phyloP scores from a whole-genome alignment of 192 early-diverging fungal species.

The Chytriomyces confervae region DNA sequence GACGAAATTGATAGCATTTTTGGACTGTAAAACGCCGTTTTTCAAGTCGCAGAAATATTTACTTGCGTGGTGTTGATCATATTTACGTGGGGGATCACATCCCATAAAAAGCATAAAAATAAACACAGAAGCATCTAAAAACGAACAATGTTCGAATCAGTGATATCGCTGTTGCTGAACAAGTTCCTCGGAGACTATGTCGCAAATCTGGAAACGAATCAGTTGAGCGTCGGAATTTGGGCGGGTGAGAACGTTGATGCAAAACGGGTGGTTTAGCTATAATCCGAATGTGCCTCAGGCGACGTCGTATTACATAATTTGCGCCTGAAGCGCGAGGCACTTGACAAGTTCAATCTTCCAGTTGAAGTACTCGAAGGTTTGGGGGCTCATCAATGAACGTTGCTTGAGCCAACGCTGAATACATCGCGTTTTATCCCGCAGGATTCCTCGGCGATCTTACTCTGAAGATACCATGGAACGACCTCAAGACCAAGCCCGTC shows the following conservation, averaged over 20 bases:
- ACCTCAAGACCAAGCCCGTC: conserved; percentile 93
- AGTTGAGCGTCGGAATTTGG: conserved; percentile 96
- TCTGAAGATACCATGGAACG: conserved; percentile 95
- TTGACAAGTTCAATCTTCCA: conserved; percentile 93
- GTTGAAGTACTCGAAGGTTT: conserved; percentile 88
- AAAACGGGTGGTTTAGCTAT: neutral
- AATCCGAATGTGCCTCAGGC: conserved; percentile 56
- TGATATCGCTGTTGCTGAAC: conserved; percentile 52
- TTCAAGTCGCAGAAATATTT: no score
- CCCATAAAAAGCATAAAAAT: no score
- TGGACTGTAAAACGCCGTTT: no score
- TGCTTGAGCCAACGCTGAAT: conserved; percentile 8
- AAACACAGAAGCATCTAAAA: neutral
- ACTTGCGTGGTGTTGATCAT: no score
- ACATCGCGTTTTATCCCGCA: neutral
- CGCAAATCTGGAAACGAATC: conserved; percentile 89
- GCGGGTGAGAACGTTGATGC: conserved; percentile 64
- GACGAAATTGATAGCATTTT: no score
- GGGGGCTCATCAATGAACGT: conserved; percentile 7
- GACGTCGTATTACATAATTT: conserved; percentile 96
- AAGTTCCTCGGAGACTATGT: conserved; percentile 93
- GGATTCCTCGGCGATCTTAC: conserved; percentile 93
- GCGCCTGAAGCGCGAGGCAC: conserved; percentile 82
- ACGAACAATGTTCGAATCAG: conserved; percentile 45
- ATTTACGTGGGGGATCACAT: no score